phyloP scores from a whole-genome alignment of 179 eudicot species.

The Silene vulgaris region DNA sequence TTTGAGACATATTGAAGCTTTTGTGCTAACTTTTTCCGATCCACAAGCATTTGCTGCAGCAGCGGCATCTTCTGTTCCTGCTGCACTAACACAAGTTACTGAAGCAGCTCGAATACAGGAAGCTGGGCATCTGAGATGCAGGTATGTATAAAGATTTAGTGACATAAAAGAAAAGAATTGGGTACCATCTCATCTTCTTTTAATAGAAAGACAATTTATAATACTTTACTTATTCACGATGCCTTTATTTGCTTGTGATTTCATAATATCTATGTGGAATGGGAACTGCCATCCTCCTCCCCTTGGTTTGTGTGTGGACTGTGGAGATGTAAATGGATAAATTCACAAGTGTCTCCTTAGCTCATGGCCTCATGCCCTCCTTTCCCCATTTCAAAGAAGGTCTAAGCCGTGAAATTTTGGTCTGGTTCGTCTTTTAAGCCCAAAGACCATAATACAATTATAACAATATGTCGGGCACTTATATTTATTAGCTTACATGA shows the following conservation, averaged over 20 bases:
- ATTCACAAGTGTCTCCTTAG: too few relatives aligned
- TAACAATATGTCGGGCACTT: too few relatives aligned
- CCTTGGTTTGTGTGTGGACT: too few relatives aligned
- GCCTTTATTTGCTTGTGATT: neutral
- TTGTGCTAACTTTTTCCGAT: conserved; percentile 65
- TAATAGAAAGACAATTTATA: neutral
- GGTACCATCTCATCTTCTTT: neutral
- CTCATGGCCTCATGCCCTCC: too few relatives aligned
- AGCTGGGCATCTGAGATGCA: conserved; percentile 99
- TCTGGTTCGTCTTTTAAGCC: too few relatives aligned
- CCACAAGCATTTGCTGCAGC: conserved; percentile 70
- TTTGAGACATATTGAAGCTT: conserved; percentile 74
- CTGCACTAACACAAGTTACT: conserved; percentile 74
- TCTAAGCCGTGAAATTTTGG: too few relatives aligned
- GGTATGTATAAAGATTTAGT: conserved; percentile 48
- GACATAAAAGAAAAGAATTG: neutral
- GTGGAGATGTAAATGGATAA: too few relatives aligned
- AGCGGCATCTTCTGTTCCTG: conserved; percentile 72
- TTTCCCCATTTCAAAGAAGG: too few relatives aligned
- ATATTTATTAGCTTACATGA: too few relatives aligned
- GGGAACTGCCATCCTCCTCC: too few relatives aligned
- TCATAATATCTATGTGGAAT: neutral
- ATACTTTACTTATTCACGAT: neutral
- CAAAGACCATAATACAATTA: too few relatives aligned
- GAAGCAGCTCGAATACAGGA: conserved; percentile 86